Evolutionary conservation across 495 filamentous ascomycete genomes (phyloP).

Genomic region (Astrothelium macrocarpum): DNA sequence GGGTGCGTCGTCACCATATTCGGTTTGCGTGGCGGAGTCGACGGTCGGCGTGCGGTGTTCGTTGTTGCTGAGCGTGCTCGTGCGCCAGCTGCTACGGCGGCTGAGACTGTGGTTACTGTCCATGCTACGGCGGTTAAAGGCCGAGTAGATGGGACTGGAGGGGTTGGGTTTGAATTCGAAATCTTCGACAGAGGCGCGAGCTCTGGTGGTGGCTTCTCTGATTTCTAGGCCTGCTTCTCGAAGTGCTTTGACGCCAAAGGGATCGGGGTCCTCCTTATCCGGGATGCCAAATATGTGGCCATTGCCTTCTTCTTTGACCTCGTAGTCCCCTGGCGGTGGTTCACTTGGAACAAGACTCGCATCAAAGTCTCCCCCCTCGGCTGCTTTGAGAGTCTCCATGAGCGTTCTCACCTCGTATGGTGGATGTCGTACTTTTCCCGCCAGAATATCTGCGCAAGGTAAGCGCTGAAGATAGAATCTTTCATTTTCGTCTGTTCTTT

Average conservation of each 20-base stretch:
- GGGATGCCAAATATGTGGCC: constrained; percentile 62
- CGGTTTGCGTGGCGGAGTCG: constrained; percentile 22
- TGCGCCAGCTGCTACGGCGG: constrained; percentile 30
- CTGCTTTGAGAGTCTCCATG: constrained; percentile 72
- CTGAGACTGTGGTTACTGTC: constrained; percentile 34
- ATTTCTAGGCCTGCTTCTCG: constrained; percentile 80
- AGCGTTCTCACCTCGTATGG: constrained; percentile 54
- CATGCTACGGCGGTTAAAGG: constrained; percentile 58
- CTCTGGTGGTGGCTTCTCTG: constrained; percentile 67
- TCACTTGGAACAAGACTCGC: constrained; percentile 44
- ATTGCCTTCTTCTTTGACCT: constrained; percentile 39
- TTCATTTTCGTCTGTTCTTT: constrained; percentile 83
- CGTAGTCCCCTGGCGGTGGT: constrained; percentile 65
- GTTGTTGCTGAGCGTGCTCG: constrained; percentile 26
- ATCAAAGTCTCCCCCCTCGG: constrained; percentile 75
- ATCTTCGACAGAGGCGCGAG: constrained; percentile 57
- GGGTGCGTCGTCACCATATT: constrained; percentile 10
- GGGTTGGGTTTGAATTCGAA: constrained; percentile 75
- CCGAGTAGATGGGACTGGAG: constrained; percentile 62
- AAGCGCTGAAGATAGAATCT: constrained; percentile 69
- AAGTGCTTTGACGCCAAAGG: constrained; percentile 76
- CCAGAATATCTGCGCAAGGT: constrained; percentile 68
- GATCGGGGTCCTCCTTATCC: constrained; percentile 69
- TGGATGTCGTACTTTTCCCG: constrained; percentile 63
- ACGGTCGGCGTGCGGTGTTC: constrained; percentile 4